Evolutionary conservation across 2,329 filamentous ascomycete genomes (phyloP), one percentile per base, ranked within the genome.

Genomic region (Fonsecaea erecta): DNA sequence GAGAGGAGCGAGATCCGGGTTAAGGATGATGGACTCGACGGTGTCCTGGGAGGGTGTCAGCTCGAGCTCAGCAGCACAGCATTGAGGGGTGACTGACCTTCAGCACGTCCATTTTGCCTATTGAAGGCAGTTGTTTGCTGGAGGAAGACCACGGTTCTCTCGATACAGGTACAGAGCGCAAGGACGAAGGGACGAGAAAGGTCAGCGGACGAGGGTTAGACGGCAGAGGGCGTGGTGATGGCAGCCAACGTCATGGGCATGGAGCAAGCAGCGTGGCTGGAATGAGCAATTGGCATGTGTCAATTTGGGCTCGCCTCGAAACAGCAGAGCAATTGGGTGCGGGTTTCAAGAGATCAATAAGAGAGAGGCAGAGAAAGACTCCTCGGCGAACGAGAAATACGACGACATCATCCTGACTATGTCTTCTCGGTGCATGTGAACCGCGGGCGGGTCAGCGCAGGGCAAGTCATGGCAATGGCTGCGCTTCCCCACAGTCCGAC

Each of bases 1-100:
- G 62, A 93, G 77, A 73, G 95, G 92, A 74, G 95, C 92, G 80
- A 97, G 91, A 37, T 69, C 67, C 14, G 67, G 67, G 52, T 69
- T 69, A 37, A 69, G 64, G 60, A 69, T 63, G 64, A 69, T 59
- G 18, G 64, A 62, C 37, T 69, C 67, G 16, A 64, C 62, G n/a
- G 65, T 59, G n/a, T 69, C 64, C 67, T 69, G 34, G 12, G n/a
- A 12, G 14, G 34, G 52, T 34, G 58, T 56, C 46, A 53, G 52
- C 11, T 34, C 18, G 6, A 30, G 16, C 48, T 34, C 51, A 26
- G 32, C 12, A 21, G 46, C 7, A 35, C 8, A 11, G n/a, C 32
- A 43, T 48, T 9, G 26, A 3, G n/a, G 21, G n/a, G n/a, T n/a
- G 54, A 35, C 14, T 35, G 59, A 68, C 67, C 46, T 59, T 69